Conservation (phyloP, 495 filamentous ascomycete genomes). For the Geoglossum glabrum region DNA sequence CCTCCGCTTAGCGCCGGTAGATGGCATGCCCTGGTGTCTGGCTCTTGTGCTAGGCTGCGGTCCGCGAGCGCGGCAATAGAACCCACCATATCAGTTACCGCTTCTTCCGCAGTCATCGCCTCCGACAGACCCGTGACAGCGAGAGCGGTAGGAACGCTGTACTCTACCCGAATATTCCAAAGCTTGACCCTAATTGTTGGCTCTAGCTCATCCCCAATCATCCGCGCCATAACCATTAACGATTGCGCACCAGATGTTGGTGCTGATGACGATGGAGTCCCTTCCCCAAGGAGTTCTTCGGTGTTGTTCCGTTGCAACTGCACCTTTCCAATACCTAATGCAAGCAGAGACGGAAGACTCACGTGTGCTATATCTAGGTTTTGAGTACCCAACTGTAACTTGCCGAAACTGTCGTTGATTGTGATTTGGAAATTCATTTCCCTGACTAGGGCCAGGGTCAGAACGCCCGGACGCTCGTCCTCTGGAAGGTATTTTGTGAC, state of each 20-base stretch:
- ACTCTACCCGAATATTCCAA: conserved; percentile 62
- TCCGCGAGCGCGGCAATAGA: conserved; percentile 64
- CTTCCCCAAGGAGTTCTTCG: conserved; percentile 44
- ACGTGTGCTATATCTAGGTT: conserved; percentile 65
- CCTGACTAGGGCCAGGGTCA: conserved; percentile 51
- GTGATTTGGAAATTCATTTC: conserved; percentile 36
- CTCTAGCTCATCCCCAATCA: conserved; percentile 86
- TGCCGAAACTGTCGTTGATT: conserved; percentile 43
- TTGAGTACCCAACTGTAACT: conserved; percentile 31
- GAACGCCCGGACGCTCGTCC: conserved; percentile 77
- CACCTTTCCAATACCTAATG: conserved; percentile 44
- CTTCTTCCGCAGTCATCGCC: conserved; percentile 48
- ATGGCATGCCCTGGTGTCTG: neutral
- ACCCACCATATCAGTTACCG: conserved; percentile 53
- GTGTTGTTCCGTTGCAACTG: conserved; percentile 37
- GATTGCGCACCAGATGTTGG: conserved; percentile 12
- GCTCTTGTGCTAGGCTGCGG: conserved; percentile 1
- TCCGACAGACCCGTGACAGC: conserved; percentile 49
- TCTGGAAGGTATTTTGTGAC: conserved; percentile 91
- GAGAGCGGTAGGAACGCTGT: conserved; percentile 63
- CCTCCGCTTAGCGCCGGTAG: conserved; percentile 16
- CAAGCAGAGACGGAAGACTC: conserved; percentile 58
- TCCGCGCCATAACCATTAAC: conserved; percentile 55
- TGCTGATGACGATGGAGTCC: conserved; percentile 8
- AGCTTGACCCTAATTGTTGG: conserved; percentile 75